Evolutionary conservation across 169 alveolate species (phyloP).

Genomic region (Eimeria falciformis): DNA sequence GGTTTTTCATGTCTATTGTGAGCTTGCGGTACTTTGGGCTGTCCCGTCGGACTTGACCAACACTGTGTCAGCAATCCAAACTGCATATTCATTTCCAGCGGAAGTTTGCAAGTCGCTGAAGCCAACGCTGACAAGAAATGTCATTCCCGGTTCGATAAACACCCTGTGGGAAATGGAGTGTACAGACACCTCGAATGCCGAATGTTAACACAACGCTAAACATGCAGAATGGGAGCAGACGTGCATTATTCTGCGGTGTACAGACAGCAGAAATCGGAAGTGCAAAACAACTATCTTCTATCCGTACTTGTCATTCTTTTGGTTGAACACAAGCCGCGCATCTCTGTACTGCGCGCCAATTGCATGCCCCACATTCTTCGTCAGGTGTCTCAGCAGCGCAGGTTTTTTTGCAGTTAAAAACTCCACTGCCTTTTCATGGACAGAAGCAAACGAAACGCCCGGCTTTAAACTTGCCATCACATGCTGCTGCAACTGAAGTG

Average conservation of each 20-base stretch:
- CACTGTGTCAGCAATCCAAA: conserved; percentile 93
- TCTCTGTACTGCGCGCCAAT: conserved; percentile 92
- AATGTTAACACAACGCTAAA: not conserved
- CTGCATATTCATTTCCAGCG: conserved; percentile 86
- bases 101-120: conserved; percentile 85
- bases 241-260: not conserved
- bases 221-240: not conserved
- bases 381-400: conserved; percentile 82
- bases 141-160: conserved; percentile 85
- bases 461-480: conserved; percentile 70
- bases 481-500: conserved; percentile 74
- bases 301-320: conserved; percentile 65
- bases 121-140: conserved; percentile 89
- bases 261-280: too few species aligned
- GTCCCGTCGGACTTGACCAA: conserved; percentile 72
- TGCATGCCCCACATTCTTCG: conserved; percentile 88
- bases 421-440: conserved; percentile 73
- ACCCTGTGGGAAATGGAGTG: conserved; percentile 43
- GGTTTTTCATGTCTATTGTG: too few species aligned
- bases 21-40: not conserved
- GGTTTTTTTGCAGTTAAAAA: conserved; percentile 70
- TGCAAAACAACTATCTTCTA: not conserved
- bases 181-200: not conserved
- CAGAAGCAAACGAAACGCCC: conserved; percentile 69
- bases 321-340: conserved; percentile 78